Evolutionary conservation across 805 yeast species (phyloP).

Genomic region (Candida anglica): DNA sequence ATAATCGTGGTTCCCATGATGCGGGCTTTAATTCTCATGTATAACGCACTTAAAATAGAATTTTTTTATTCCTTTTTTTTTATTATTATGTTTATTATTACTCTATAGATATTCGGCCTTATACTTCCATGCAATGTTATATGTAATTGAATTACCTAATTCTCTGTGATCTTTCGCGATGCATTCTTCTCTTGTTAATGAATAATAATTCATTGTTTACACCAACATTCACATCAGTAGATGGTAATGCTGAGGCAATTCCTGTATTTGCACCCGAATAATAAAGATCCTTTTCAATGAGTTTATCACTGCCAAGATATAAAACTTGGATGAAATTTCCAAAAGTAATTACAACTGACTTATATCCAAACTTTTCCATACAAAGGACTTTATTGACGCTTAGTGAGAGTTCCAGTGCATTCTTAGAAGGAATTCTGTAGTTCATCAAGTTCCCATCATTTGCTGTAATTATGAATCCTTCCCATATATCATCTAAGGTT

Average conservation of each 20-base stretch:
- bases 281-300: conserved; percentile 56
- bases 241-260: conserved; percentile 16
- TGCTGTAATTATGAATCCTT: conserved; percentile 70
- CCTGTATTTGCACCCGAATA: conserved; percentile 36
- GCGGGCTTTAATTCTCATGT: no score
- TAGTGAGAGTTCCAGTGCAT: conserved; percentile 37
- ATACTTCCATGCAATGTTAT: no score
- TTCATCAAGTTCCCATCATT: conserved; percentile 59
- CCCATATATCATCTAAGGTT: conserved; percentile 45
- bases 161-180: conserved; percentile 14
- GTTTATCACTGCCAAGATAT: conserved; percentile 71
- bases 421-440: conserved; percentile 55
- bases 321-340: conserved; percentile 71
- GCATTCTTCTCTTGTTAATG: conserved; percentile 42
- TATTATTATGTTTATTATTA: no score
- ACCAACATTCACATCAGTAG: conserved; percentile 15
- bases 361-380: conserved; percentile 68
- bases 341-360: conserved; percentile 69
- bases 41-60: no score
- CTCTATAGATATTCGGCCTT: no score
- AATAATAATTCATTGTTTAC: conserved; percentile 45
- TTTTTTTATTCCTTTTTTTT: no score
- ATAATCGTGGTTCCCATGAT: no score
- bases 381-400: conserved; percentile 57
- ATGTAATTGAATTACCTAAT: no score